A percentile compares a stretch with the other conserved stretches of the same genome.
These are phyloP conservation scores for Diutina neorugosa DNA, from an alignment of 1,139 yeast genomes.

Conservation along the genomic window DNA sequence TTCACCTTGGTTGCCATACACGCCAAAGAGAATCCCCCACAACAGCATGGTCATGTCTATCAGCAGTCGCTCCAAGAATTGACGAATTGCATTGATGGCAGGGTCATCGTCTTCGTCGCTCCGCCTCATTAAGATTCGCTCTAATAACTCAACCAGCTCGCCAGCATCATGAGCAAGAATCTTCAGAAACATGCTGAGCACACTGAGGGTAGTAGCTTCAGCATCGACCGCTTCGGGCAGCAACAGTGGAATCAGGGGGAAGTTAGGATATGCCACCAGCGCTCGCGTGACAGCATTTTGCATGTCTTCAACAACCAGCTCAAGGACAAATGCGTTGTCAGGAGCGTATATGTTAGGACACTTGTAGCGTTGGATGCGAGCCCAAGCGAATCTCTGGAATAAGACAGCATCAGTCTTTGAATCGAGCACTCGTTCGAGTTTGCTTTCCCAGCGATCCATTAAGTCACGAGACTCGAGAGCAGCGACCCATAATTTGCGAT, in stretches of 20 bases:
- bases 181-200: constrained; percentile 4
- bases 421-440: constrained; percentile 26
- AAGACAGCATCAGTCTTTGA: constrained; percentile 11
- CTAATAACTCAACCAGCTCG: background rate
- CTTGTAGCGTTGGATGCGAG: background rate
- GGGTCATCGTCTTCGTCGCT: background rate
- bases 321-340: background rate
- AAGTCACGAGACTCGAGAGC: constrained; percentile 13
- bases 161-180: constrained; percentile 5
- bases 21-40: constrained; percentile 64
- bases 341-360: background rate
- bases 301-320: background rate
- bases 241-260: background rate
- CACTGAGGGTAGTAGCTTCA: constrained; percentile 21
- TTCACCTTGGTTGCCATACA: constrained; percentile 32
- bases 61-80: constrained; percentile 40
- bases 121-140: background rate
- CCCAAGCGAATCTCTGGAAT: background rate
- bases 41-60: constrained; percentile 56
- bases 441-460: constrained; percentile 24
- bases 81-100: constrained; percentile 5
- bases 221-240: background rate
- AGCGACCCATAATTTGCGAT: constrained; percentile 16
- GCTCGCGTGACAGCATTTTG: background rate
- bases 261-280: background rate